These are phyloP conservation scores for Zygosaccharomyces bisporus DNA, from an alignment of 805 yeast species.

Conservation along the genomic window DNA sequence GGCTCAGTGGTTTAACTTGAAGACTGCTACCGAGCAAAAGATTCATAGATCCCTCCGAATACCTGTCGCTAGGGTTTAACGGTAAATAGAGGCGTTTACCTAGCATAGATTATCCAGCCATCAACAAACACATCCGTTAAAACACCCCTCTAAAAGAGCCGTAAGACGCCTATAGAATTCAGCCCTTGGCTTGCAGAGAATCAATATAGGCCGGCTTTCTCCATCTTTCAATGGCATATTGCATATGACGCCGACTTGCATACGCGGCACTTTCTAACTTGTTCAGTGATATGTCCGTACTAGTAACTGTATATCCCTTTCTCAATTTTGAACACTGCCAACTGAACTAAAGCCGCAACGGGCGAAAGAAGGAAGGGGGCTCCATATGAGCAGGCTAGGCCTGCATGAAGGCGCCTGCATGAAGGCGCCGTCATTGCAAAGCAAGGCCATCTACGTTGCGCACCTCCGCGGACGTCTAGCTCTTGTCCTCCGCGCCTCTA, in stretches of 20 bases:
- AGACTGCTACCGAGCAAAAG: background rate
- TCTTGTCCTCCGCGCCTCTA: constrained; percentile 2
- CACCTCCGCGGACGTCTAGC: background rate
- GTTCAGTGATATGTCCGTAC: background rate
- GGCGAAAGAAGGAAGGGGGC: background rate
- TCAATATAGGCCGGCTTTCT: background rate
- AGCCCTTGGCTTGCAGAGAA: background rate
- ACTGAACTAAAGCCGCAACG: background rate
- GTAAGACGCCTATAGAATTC: background rate
- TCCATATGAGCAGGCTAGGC: background rate
- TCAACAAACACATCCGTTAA: background rate
- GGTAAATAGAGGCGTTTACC: background rate
- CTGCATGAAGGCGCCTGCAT: background rate
- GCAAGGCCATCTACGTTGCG: background rate
- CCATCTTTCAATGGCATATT: background rate
- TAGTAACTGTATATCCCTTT: constrained; percentile 2
- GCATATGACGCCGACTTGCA: background rate
- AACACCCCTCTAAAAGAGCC: background rate
- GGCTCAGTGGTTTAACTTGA: constrained; percentile 4
- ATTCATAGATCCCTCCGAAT: background rate
- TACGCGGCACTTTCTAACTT: background rate
- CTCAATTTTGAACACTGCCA: background rate
- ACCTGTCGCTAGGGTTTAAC: background rate
- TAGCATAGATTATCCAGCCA: background rate
- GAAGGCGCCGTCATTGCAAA: no score